Base-by-base conservation (phyloP, 2,329 filamentous ascomycete species). In the Aureobasidium sp. region DNA sequence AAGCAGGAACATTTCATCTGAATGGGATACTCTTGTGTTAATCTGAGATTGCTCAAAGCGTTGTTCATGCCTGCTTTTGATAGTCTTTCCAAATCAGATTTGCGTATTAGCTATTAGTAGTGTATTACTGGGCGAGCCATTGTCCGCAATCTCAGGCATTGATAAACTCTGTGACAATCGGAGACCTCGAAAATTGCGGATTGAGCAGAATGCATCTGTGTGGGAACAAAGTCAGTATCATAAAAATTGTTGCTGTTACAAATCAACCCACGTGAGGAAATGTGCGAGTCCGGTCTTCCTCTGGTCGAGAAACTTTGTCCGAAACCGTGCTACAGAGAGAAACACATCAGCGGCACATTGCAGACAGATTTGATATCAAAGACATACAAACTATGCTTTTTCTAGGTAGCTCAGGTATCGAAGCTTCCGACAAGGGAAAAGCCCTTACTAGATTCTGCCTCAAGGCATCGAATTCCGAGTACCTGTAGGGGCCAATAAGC, bases 401-500 rank as follows among this genome's bases (percentile, higher is more conserved):
- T 29, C 89, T 88, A 39, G 93, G 93, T 56, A 98, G 75, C 30
- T 81, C 77, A n/a, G 93, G 93, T 65, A 98, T 82, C n/a, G 90
- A 88, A 21, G 80, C 86, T 63, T 82, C 83, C 19, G 90, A 90
- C 61, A 85, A 80, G 4, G 93, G 91, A 61, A 97, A 97, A 1
- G 89, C 88, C 61, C 79, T 75, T 38, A 89, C 74, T 17, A 98
- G 78, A 59, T 83, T 82, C 45, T 77, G 72, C 51, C 90, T 81
- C 56, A 98, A 79, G 53, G 87, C 82, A 67, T 94, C 89, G 65
- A 97, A 97, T 67, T 97, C 91, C 0, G 90, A 96, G 70, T 96
- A 97, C 66, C 90, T 74, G 44, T 17, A n/a, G n/a, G n/a, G n/a
- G n/a, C 21, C 12, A 38, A 16, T 38, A n/a, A 38, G 35, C 35